Percentiles rank a stretch among this genome's conserved stretches.
Conservation (phyloP, 371 early-diverging fungal genomes). For the Mortierella sp. region DNA sequence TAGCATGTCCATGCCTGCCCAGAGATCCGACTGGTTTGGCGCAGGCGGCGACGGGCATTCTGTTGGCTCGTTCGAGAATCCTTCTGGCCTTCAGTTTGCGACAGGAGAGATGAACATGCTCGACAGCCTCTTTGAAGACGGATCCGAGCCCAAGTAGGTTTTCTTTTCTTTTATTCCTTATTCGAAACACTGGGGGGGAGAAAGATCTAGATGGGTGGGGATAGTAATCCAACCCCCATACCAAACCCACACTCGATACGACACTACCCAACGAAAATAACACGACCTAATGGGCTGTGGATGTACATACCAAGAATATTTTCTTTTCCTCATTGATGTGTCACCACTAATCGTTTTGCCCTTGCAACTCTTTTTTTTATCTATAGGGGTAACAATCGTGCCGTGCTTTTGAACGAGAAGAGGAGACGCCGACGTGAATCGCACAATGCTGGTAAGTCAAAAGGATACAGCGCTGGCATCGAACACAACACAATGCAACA, state of each 20-base stretch:
- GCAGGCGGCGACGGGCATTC: constrained; percentile 47
- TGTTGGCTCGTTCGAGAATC: constrained; percentile 56
- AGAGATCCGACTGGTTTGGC: constrained; percentile 56
- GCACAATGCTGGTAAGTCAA: constrained; percentile 88
- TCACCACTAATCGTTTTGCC: neutral
- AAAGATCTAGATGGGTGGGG: neutral
- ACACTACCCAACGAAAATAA: neutral
- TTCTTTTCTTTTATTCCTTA: constrained; percentile 1
- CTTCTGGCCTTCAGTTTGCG: constrained; percentile 54
- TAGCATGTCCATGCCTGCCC: constrained; percentile 59
- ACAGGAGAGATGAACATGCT: constrained; percentile 55
- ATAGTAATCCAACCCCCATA: neutral
- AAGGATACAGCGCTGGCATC: neutral
- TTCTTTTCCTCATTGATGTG: neutral
- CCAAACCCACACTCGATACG: neutral
- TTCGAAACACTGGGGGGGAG: neutral
- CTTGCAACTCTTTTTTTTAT: neutral
- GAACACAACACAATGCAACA: too few relatives aligned
- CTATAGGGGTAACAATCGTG: constrained; percentile 32
- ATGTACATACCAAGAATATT: neutral
- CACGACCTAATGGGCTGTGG: neutral
- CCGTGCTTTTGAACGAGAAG: constrained; percentile 78
- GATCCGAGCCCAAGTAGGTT: constrained; percentile 50
- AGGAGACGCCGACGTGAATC: constrained; percentile 92
- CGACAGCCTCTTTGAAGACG: constrained; percentile 54